phyloP scores from a whole-genome alignment of 345 rosid species.

The Melaleuca quinquenervia region DNA sequence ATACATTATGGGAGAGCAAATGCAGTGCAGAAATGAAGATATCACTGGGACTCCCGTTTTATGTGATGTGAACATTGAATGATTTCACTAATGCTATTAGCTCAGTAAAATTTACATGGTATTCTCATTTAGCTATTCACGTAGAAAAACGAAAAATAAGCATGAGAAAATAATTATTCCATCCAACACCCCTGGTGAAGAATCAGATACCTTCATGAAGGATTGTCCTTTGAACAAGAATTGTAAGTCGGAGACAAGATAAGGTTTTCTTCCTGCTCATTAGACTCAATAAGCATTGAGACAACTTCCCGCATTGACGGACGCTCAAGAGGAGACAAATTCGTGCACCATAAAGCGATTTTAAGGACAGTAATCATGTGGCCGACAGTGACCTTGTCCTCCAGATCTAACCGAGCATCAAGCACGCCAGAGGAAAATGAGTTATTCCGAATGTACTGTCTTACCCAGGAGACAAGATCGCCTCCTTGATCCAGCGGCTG shows the following conservation, averaged over 20 bases:
- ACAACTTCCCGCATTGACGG: constrained; percentile 95
- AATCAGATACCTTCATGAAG: constrained; percentile 11
- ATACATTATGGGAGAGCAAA: not conserved
- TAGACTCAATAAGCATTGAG: constrained; percentile 68
- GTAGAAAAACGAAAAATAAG: constrained; percentile 2
- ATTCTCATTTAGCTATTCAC: not conserved
- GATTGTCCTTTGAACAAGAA: constrained; percentile 10
- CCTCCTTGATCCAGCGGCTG: constrained; percentile 87
- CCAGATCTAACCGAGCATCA: constrained; percentile 50
- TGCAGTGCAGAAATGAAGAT: not conserved
- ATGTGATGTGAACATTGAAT: not conserved
- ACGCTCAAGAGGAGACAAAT: constrained; percentile 50
- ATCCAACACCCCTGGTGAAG: not conserved
- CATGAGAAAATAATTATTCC: constrained; percentile 1
- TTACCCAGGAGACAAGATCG: constrained; percentile 70
- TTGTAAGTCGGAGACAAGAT: constrained; percentile 16
- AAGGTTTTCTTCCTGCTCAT: constrained; percentile 29
- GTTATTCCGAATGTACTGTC: constrained; percentile 42
- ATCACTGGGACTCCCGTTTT: not conserved
- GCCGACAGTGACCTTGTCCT: constrained; percentile 32
- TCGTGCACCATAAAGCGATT: constrained; percentile 74
- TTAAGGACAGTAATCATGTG: constrained; percentile 78
- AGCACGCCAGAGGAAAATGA: constrained; percentile 46
- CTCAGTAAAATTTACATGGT: not conserved
- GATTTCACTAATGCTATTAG: not conserved